These are phyloP conservation scores for Amphicarpaea edgeworthii DNA, from an alignment of 306 rosid genomes.

Conservation along the genomic window DNA sequence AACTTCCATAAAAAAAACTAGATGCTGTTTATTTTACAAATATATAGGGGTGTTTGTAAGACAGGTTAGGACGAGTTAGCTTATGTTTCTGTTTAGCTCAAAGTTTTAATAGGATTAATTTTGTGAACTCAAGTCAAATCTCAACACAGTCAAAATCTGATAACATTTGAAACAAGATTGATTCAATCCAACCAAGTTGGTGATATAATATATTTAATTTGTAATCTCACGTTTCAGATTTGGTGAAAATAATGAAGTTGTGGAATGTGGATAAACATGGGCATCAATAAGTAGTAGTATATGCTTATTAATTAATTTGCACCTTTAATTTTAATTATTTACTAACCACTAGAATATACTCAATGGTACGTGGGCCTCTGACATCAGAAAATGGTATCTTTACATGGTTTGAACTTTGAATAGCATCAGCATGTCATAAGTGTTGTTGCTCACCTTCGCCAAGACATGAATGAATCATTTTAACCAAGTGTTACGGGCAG, in stretches of 20 bases:
- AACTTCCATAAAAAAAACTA: background rate
- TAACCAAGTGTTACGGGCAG: slow-evolving; percentile 16
- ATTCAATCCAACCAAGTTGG: no score
- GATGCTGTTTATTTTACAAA: background rate
- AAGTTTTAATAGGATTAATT: no score
- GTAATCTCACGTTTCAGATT: background rate
- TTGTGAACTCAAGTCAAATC: no score
- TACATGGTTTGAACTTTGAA: slow-evolving; percentile 9
- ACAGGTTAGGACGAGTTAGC: no score
- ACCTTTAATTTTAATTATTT: slow-evolving; percentile 8
- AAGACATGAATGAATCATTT: slow-evolving; percentile 33
- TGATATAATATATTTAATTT: no score
- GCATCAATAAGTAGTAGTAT: background rate
- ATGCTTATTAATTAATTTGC: background rate
- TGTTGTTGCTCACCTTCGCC: slow-evolving; percentile 40
- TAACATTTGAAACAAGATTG: no score
- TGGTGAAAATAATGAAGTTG: slow-evolving; percentile 25
- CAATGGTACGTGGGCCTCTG: slow-evolving; percentile 6
- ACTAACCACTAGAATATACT: slow-evolving; percentile 11
- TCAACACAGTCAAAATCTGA: no score
- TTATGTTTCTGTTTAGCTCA: no score
- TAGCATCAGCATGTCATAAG: slow-evolving; percentile 26
- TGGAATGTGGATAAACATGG: slow-evolving; percentile 34
- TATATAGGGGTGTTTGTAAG: no score
- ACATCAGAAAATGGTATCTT: slow-evolving; percentile 1